phyloP scores from a whole-genome alignment of 176 grass and related monocot genomes.

The Carex myosuroides region DNA sequence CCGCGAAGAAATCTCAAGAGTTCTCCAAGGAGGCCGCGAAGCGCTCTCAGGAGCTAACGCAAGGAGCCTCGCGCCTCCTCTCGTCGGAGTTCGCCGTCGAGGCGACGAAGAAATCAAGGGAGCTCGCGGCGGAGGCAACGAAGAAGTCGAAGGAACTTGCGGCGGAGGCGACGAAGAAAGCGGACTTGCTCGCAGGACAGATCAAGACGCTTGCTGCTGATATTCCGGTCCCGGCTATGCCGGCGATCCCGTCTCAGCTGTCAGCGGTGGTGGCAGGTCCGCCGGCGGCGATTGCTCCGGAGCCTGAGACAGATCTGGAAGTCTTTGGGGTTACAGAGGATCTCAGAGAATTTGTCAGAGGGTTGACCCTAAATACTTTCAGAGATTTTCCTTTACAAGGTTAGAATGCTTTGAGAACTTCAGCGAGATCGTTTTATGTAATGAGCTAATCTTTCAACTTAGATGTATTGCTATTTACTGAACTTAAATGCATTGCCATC shows the following conservation, averaged over 20 bases:
- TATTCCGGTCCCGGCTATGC: conserved; percentile 56
- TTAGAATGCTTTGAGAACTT: conserved; percentile 21
- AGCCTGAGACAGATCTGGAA: conserved; percentile 42
- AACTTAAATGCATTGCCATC: neutral
- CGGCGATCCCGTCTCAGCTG: conserved; percentile 33
- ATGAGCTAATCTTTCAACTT: neutral
- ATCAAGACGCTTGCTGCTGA: conserved; percentile 84
- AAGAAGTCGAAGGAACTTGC: conserved; percentile 83
- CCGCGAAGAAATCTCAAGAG: conserved; percentile 88
- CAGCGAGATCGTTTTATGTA: conserved; percentile 23
- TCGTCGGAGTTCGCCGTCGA: conserved; percentile 66
- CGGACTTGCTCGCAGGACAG: conserved; percentile 86
- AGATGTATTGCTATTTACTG: neutral
- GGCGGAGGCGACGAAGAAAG: conserved; percentile 88
- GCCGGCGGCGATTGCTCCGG: conserved; percentile 14
- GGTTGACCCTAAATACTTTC: conserved; percentile 86
- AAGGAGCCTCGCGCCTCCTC: conserved; percentile 27
- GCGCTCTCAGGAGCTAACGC: conserved; percentile 40
- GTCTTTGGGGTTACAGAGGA: conserved; percentile 70
- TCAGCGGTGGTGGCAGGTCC: neutral
- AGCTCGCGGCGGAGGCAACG: conserved; percentile 80
- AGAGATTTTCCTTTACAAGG: conserved; percentile 93
- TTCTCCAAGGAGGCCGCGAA: conserved; percentile 78
- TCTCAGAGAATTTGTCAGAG: conserved; percentile 89
- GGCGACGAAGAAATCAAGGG: conserved; percentile 77